Evolutionary conservation across 306 rosid species (phyloP), one percentile per base, ranked within the genome.

Genomic region (Acacia crassicarpa): DNA sequence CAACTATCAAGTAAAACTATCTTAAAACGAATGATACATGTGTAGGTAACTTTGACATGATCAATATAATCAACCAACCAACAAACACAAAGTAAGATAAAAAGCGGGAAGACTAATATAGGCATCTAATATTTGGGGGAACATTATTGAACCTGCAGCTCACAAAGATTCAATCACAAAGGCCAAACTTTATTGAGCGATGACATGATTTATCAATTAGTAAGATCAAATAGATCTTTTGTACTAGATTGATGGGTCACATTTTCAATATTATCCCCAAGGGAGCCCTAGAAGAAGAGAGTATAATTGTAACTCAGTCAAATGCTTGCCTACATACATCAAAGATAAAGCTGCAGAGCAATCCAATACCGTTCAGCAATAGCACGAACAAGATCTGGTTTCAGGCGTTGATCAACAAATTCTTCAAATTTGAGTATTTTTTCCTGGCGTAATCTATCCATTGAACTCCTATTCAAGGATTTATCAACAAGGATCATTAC

Each of bases 331-430:
- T 65, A 45, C 46, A 53, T 56, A 54, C n/a, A 13, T 35, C 51
- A 51, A 22, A 13, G 4, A 68, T 54, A 32, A 25, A 44, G 54
- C 12, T 0, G 23, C 20, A 41, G 9, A 40, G 48, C 17, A 76
- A 30, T 49, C 33, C 40, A 14, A 54, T 89, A 93, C 99, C 99
- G 82, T 85, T 92, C 91, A 84, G 88, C 85, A 20, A 89, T 87
- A 74, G 94, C 93, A 53, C 65, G 92, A 76, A 92, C 86, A 68
- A 95, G 97, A 83, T 95, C 94, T 1, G 99, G 99, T 82, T 95
- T 95, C 83, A 95, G 87, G 48, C 97, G 93, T 62, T 82, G 80
- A 73, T 95, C 98, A 25, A 95, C 88, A 75, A 93, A 93, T 71
- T 95, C 97, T 91, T 95, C 99, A 56, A 25, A 91, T 80, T 79